These are phyloP conservation scores for Tulasnella sp. DNA, from an alignment of 768 basidiomycete genomes.

Conservation along the genomic window DNA sequence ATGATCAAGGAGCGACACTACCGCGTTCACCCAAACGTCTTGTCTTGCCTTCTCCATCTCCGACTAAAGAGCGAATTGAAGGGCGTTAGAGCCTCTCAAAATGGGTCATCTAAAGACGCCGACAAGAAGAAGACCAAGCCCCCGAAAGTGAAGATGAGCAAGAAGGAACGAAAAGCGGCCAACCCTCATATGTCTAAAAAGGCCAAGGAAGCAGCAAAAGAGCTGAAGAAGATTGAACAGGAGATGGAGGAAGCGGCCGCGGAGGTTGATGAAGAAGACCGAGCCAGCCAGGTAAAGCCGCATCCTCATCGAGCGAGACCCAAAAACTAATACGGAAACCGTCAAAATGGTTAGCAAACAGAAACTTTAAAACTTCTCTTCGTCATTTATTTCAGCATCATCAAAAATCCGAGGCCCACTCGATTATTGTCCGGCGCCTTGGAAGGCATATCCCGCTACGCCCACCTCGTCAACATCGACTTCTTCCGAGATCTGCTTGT, in stretches of 20 bases:
- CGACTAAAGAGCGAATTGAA: slow-evolving; percentile 83
- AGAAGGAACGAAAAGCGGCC: slow-evolving; percentile 59
- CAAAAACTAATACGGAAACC: not conserved
- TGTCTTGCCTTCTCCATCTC: slow-evolving; percentile 81
- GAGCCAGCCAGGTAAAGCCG: slow-evolving; percentile 70
- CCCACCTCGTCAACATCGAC: slow-evolving; percentile 96
- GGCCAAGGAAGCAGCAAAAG: slow-evolving; percentile 79
- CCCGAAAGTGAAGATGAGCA: slow-evolving; percentile 48
- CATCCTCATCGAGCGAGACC: slow-evolving; percentile 15
- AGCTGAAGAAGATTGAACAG: slow-evolving; percentile 85
- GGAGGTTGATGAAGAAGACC: slow-evolving; percentile 90
- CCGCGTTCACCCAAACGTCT: slow-evolving; percentile 84
- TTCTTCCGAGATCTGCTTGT: slow-evolving; percentile 96
- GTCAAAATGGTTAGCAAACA: slow-evolving; percentile 67
- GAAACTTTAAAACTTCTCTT: slow-evolving; percentile 98
- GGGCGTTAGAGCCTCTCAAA: slow-evolving; percentile 73
- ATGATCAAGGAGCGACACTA: slow-evolving; percentile 95
- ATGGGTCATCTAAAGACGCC: slow-evolving; percentile 53
- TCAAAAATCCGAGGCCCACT: slow-evolving; percentile 81
- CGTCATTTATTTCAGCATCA: slow-evolving; percentile 92
- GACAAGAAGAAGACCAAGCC: slow-evolving; percentile 40
- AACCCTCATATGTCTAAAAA: slow-evolving; percentile 90
- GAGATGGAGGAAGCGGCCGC: slow-evolving; percentile 95
- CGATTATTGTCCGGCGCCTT: slow-evolving; percentile 84
- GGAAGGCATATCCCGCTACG: slow-evolving; percentile 89